Evolutionary conservation across 2,329 filamentous ascomycete genomes (phyloP).

Genomic region (Conoideocrella luteorostrata): DNA sequence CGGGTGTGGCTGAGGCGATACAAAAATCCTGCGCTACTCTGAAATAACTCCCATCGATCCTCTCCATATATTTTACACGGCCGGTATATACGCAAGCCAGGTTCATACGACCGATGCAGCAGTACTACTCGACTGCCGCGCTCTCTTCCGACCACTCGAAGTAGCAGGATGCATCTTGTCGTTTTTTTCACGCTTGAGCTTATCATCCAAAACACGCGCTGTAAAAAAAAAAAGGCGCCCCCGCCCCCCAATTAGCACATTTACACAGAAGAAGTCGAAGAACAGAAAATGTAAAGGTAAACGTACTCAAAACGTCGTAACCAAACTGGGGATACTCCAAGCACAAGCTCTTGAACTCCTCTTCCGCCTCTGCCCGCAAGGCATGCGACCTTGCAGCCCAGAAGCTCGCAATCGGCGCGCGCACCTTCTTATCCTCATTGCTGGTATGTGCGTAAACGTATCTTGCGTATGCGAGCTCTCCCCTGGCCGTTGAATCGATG

Average conservation of each 20-base stretch:
- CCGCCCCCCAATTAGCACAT: slow-evolving; percentile 13
- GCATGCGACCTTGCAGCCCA: slow-evolving; percentile 80
- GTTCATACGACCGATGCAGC: background rate
- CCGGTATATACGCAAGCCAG: too few species aligned
- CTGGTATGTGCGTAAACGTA: slow-evolving; percentile 79
- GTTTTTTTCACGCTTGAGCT: slow-evolving; percentile 57
- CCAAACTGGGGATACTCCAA: slow-evolving; percentile 86
- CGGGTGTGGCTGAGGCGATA: too few species aligned
- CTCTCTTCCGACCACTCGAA: slow-evolving; percentile 49
- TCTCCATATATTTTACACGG: too few species aligned
- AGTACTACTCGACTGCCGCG: slow-evolving; percentile 42
- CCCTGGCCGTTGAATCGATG: slow-evolving; percentile 78
- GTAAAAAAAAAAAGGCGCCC: too few species aligned
- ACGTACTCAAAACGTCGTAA: slow-evolving; percentile 80
- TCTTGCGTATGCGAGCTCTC: slow-evolving; percentile 85
- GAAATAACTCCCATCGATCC: too few species aligned
- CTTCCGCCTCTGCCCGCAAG: slow-evolving; percentile 76
- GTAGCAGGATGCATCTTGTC: slow-evolving; percentile 50
- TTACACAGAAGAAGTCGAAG: background rate
- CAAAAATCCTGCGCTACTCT: too few species aligned
- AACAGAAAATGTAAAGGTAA: background rate
- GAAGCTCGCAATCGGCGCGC: slow-evolving; percentile 80
- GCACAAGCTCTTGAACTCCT: slow-evolving; percentile 78
- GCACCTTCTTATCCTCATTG: slow-evolving; percentile 63
- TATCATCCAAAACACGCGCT: slow-evolving; percentile 60